Conservation (phyloP, 1,284 basidiomycete genomes). For the Pisolithus thermaeus region DNA sequence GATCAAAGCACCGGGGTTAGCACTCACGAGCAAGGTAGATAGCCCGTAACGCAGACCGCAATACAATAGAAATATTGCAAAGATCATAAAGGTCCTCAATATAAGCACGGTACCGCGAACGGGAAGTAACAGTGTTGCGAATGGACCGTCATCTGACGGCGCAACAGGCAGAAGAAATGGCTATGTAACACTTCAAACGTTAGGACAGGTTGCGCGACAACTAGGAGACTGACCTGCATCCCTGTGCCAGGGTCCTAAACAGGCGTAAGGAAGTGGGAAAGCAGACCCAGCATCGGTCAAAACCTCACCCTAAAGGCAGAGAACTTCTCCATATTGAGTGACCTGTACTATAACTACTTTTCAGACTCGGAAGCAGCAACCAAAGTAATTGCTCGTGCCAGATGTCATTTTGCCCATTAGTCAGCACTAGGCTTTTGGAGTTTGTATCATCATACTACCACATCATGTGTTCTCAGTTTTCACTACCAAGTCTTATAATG, state of each 20-base stretch:
- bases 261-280: slow-evolving; percentile 11
- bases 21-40: slow-evolving; percentile 54
- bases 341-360: too few species aligned
- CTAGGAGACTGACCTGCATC: slow-evolving; percentile 53
- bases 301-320: slow-evolving; percentile 61
- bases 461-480: too few species aligned
- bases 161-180: slow-evolving; percentile 73
- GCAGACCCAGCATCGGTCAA: slow-evolving; percentile 4
- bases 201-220: background rate
- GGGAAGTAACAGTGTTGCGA: slow-evolving; percentile 42
- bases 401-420: too few species aligned
- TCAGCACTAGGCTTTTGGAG: too few species aligned
- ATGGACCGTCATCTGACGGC: slow-evolving; percentile 40
- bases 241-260: slow-evolving; percentile 75
- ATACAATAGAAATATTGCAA: slow-evolving; percentile 46
- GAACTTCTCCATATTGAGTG: slow-evolving; percentile 65
- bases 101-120: slow-evolving; percentile 48
- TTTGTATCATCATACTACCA: too few species aligned
- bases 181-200: slow-evolving; percentile 31
- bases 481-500: too few species aligned
- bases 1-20: slow-evolving; percentile 1
- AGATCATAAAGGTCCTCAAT: slow-evolving; percentile 44
- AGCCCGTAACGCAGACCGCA: slow-evolving; percentile 42
- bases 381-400: too few species aligned
- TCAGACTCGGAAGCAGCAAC: too few species aligned